Evolutionary conservation across 2,329 filamentous ascomycete species (phyloP), one percentile per base, ranked within the genome.

Genomic region (Phyllosticta citrichinensis): DNA sequence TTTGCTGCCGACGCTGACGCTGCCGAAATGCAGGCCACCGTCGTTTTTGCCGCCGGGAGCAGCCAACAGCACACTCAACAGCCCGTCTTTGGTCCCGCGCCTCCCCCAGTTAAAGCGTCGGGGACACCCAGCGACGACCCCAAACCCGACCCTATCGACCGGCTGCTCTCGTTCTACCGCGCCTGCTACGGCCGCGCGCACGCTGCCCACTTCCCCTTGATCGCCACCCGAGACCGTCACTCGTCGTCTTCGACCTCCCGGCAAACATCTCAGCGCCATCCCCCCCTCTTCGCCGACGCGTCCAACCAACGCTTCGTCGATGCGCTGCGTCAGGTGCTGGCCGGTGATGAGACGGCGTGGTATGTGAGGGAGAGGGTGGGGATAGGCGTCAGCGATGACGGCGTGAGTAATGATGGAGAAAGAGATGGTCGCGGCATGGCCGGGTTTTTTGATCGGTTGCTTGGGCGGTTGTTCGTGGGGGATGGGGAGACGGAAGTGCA

Each of bases 371-470:
- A 52, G 65, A 67, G 40, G 27, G 58, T 11, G 66, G 64, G 6
- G 67, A 68, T 22, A 14, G 17, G 52, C 8, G 20, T 25, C 20
- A 9, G 12, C 6, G 10, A 35, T 17, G 9, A 10, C 8, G 22
- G 22, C 22, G 12, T 19, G 24, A 10, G 6, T 25, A 17, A 17
- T 12, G 10, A 24, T 5, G 20, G 17, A 5, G 27, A 30, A 24
- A 52, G 27, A 10, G 14, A 12, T 24, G 19, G 10, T 27, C n/a
- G 24, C 24, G 47, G 10, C 12, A 73, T 75, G 70, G 67, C 65
- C 1, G 70, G 66, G 30, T 75, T 72, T 60, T 75, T 75, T 57
- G 73, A 75, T 60, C 64, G 73, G 25, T 58, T 75, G 40, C 68
- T 73, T 2, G 73, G 71, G 12, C 65, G 67, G 47, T 61, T 75